These are phyloP conservation scores for Colletotrichum sp. DNA, from an alignment of 2,329 filamentous ascomycete genomes.

Conservation along the genomic window DNA sequence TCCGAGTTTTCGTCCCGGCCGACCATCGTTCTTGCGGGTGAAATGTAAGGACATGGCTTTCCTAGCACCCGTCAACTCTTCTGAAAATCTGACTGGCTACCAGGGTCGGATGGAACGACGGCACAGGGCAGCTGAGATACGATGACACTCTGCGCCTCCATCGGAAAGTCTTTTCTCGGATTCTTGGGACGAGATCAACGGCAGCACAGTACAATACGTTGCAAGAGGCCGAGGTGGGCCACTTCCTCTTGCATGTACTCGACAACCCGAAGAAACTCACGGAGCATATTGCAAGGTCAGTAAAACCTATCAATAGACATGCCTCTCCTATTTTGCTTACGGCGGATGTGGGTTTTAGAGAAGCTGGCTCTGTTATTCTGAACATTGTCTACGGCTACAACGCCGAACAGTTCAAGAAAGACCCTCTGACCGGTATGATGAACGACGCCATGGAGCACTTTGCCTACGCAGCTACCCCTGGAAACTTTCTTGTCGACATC, in stretches of 20 bases:
- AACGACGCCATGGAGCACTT: neutral
- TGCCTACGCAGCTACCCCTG: neutral
- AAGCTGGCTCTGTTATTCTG: neutral
- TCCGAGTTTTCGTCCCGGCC: constrained; percentile 36
- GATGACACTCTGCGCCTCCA: constrained; percentile 41
- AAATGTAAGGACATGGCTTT: constrained; percentile 34
- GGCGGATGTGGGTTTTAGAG: rapidly evolving
- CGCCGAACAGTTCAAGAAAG: neutral
- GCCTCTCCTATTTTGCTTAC: neutral
- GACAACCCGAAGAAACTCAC: constrained; percentile 40
- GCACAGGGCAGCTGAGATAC: constrained; percentile 38
- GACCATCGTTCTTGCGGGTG: constrained; percentile 31
- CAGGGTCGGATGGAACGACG: constrained; percentile 40
- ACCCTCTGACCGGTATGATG: neutral
- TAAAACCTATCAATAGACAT: neutral
- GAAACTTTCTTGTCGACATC: constrained; percentile 10
- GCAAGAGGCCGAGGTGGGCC: constrained; percentile 48
- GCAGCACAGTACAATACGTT: constrained; percentile 43
- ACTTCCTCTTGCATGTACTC: constrained; percentile 47
- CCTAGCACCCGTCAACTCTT: neutral
- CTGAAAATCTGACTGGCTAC: neutral
- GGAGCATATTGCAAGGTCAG: constrained; percentile 47
- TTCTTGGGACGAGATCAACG: constrained; percentile 45
- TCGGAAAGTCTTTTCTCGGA: constrained; percentile 47
- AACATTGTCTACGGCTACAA: neutral